Evolutionary conservation across 1,284 basidiomycete species (phyloP).

Genomic region (Lentinus polychrous): DNA sequence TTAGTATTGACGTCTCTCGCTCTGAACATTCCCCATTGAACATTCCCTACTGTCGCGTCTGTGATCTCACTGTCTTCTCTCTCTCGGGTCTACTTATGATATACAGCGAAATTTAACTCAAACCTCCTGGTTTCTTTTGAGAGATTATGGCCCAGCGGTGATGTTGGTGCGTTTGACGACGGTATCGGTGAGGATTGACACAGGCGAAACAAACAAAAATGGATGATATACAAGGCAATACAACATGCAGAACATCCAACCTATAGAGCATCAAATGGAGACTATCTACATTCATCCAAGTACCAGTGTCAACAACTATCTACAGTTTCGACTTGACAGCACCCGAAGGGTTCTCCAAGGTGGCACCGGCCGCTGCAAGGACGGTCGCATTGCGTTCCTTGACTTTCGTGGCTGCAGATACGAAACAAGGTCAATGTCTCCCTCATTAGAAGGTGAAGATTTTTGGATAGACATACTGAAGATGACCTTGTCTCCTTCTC

Average conservation of each 20-base stretch:
- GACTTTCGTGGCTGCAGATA: slow-evolving; percentile 56
- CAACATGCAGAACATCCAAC: neutral
- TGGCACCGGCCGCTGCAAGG: slow-evolving; percentile 71
- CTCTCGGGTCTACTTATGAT: no score
- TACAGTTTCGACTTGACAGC: slow-evolving; percentile 56
- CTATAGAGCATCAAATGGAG: neutral
- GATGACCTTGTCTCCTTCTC: slow-evolving; percentile 86
- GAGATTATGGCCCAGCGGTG: no score
- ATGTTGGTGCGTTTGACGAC: no score
- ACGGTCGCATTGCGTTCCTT: slow-evolving; percentile 72
- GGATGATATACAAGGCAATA: neutral
- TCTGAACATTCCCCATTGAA: no score
- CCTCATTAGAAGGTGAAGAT: neutral
- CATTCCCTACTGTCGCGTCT: no score
- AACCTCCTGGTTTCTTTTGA: no score
- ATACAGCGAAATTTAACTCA: no score
- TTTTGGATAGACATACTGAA: slow-evolving; percentile 59
- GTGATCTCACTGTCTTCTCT: no score
- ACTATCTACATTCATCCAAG: no score
- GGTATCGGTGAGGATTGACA: no score
- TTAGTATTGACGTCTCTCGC: no score
- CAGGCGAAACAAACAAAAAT: no score
- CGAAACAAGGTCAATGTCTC: slow-evolving; percentile 2
- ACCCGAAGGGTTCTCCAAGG: slow-evolving; percentile 36
- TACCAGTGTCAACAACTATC: slow-evolving; percentile 9